Evolutionary conservation across 1,284 basidiomycete species (phyloP).

Genomic region (Sporisorium reilianum): DNA sequence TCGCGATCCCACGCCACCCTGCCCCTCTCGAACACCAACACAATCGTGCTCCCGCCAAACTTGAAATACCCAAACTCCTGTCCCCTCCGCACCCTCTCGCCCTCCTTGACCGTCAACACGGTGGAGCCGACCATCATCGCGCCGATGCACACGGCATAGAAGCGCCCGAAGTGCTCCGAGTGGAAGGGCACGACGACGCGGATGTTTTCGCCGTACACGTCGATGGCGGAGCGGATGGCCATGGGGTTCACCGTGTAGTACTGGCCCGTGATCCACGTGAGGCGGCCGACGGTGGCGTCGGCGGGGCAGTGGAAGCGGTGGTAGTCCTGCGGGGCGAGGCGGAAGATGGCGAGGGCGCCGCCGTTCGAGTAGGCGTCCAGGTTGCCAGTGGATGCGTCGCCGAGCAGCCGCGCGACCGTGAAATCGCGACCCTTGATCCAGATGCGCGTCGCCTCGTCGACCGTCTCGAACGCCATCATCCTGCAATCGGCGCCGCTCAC

Average conservation of each 20-base stretch:
- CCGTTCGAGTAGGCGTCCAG: slow-evolving; percentile 81
- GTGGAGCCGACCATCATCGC: slow-evolving; percentile 77
- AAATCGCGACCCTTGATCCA: slow-evolving; percentile 99
- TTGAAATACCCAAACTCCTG: slow-evolving; percentile 81
- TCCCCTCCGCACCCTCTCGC: slow-evolving; percentile 81
- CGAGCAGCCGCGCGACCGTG: slow-evolving; percentile 81
- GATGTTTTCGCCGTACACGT: slow-evolving; percentile 93
- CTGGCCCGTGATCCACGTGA: slow-evolving; percentile 71
- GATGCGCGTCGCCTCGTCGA: slow-evolving; percentile 83
- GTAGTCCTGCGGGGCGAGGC: slow-evolving; percentile 86
- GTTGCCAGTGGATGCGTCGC: slow-evolving; percentile 69
- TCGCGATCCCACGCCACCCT: slow-evolving; percentile 90
- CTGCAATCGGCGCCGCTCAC: slow-evolving; percentile 93
- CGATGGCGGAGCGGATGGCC: slow-evolving; percentile 81
- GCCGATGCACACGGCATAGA: slow-evolving; percentile 65
- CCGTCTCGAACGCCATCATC: slow-evolving; percentile 89
- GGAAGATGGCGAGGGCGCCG: slow-evolving; percentile 79
- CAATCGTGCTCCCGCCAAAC: slow-evolving; percentile 65
- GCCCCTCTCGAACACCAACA: slow-evolving; percentile 76
- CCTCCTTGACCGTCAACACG: slow-evolving; percentile 84
- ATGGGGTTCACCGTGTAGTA: slow-evolving; percentile 76
- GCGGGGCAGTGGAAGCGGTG: slow-evolving; percentile 96
- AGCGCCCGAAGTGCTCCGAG: slow-evolving; percentile 58
- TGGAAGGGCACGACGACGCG: slow-evolving; percentile 71
- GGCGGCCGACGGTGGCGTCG: slow-evolving; percentile 76